Evolutionary conservation across 2,329 filamentous ascomycete species (phyloP).

Genomic region (Fonsecaea pugnacius): DNA sequence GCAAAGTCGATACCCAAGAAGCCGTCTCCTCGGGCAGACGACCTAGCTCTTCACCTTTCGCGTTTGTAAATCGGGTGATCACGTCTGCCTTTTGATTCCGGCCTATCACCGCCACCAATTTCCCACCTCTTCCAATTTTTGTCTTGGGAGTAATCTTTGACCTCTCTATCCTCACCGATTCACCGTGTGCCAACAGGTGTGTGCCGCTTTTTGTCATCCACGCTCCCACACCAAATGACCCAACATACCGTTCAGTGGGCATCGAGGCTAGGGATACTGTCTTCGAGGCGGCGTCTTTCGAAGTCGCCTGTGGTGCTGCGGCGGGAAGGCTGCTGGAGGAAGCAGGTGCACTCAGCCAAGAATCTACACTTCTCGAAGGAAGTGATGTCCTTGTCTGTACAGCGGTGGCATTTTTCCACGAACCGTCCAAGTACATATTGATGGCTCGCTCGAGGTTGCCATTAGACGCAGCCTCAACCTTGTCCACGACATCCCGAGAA

Average conservation of each 20-base stretch:
- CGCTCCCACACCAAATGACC: conserved; percentile 85
- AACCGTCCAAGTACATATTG: conserved; percentile 68
- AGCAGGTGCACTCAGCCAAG: conserved; percentile 23
- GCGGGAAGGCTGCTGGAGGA: conserved; percentile 1
- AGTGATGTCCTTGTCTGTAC: conserved; percentile 2
- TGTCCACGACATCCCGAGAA: conserved; percentile 49
- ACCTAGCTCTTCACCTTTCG: conserved; percentile 78
- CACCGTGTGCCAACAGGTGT: conserved; percentile 76
- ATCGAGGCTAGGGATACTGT: conserved; percentile 44
- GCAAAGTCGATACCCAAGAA: conserved; percentile 86
- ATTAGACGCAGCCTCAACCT: conserved; percentile 56
- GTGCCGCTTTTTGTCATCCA: conserved; percentile 88
- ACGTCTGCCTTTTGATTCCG: conserved; percentile 74
- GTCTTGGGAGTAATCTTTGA: conserved; percentile 70
- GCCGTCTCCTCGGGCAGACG: conserved; percentile 84
- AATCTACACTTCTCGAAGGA: conserved; percentile 24
- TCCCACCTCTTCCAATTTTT: conserved; percentile 53
- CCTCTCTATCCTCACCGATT: conserved; percentile 83
- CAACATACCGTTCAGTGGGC: conserved; percentile 74
- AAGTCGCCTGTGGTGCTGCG: not conserved
- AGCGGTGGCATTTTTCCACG: conserved; percentile 53
- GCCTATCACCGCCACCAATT: conserved; percentile 45
- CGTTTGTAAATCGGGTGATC: conserved; percentile 86
- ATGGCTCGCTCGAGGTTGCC: conserved; percentile 64
- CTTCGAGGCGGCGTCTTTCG: conserved; percentile 22